phyloP scores from a whole-genome alignment of 495 filamentous ascomycete species.

The Penicillium bialowiezense region DNA sequence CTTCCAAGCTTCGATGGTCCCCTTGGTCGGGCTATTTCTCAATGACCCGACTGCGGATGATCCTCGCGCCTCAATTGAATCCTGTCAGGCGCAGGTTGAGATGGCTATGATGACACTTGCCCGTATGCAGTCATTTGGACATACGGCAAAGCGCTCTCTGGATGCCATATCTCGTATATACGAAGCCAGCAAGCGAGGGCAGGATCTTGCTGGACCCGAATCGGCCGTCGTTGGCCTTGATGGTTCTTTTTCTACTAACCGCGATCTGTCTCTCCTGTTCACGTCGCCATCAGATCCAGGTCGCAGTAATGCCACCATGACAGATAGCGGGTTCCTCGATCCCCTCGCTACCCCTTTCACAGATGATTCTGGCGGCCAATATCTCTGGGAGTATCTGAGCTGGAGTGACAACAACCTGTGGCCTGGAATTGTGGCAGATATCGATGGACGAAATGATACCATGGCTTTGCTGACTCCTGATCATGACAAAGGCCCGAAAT shows the following conservation, averaged over 20 bases:
- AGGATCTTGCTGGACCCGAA: constrained; percentile 10
- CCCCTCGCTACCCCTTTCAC: constrained; percentile 26
- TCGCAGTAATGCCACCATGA: constrained; percentile 10
- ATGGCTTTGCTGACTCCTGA: constrained; percentile 26
- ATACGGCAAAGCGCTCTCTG: constrained; percentile 64
- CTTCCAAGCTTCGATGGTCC: constrained; percentile 77
- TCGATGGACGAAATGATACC: constrained; percentile 24
- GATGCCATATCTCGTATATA: constrained; percentile 70
- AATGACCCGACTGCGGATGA: constrained; percentile 54
- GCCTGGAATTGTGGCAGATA: constrained; percentile 29
- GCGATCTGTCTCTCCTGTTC: constrained; percentile 15
- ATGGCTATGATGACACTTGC: constrained; percentile 65
- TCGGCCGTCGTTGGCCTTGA: constrained; percentile 1
- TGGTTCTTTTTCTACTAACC: constrained; percentile 18
- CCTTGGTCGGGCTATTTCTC: constrained; percentile 69
- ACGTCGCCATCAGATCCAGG: constrained; percentile 18
- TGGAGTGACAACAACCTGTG: constrained; percentile 41
- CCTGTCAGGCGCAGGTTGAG: constrained; percentile 58
- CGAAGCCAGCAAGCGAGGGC: constrained; percentile 52
- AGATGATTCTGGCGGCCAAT: constrained; percentile 35
- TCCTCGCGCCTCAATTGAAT: constrained; percentile 50
- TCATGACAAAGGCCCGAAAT: constrained; percentile 32
- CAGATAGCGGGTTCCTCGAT: constrained; percentile 27
- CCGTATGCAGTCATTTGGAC: constrained; percentile 66
- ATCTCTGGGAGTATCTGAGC: constrained; percentile 45